Conservation (phyloP, 2,329 filamentous ascomycete species). For the Colletotrichum tamarilloi region DNA sequence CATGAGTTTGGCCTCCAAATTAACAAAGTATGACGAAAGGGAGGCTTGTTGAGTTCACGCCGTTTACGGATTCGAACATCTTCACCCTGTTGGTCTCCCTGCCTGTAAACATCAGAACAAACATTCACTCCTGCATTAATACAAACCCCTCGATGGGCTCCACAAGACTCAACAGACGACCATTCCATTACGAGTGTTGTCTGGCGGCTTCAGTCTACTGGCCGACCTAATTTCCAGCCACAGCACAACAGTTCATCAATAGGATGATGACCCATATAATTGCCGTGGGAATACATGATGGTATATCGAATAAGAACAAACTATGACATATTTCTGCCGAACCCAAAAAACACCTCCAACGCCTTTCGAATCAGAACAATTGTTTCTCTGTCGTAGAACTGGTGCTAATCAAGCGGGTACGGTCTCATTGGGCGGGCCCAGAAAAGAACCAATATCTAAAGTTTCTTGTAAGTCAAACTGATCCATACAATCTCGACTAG, state of each 20-base stretch:
- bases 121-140: background rate
- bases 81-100: background rate
- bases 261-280: background rate
- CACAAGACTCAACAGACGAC: background rate
- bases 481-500: constrained; percentile 36
- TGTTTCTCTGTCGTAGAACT: background rate
- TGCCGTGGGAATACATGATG: constrained; percentile 17
- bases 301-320: constrained; percentile 24
- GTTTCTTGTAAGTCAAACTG: constrained; percentile 23
- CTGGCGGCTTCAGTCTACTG: constrained; percentile 5
- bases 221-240: background rate
- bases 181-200: constrained; percentile 17
- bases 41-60: background rate
- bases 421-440: constrained; percentile 2
- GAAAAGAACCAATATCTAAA: constrained; percentile 53
- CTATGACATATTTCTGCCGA: background rate
- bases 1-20: background rate
- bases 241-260: background rate
- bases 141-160: background rate
- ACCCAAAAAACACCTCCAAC: constrained; percentile 5
- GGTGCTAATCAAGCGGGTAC: background rate
- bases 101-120: too few relatives aligned
- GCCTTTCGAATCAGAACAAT: constrained; percentile 7
- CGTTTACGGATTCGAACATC: too few relatives aligned
- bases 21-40: background rate